Evolutionary conservation across 306 rosid genomes (phyloP).

Genomic region (Vigna reflexopilosa): DNA sequence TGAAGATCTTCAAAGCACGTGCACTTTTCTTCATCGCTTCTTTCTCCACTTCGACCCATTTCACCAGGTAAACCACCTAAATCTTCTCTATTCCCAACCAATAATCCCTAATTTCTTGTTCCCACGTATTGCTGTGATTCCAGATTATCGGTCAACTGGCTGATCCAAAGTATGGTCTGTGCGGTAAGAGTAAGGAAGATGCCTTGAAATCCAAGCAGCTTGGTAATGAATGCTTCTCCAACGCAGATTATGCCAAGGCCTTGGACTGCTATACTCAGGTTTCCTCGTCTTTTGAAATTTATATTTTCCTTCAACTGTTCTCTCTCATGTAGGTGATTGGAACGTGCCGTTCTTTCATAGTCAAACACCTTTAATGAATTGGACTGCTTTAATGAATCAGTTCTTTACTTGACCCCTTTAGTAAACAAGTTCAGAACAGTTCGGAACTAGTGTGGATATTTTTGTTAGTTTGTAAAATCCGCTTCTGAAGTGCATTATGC

Average conservation of each 20-base stretch:
- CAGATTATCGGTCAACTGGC: slow-evolving; percentile 69
- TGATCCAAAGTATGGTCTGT: slow-evolving; percentile 61
- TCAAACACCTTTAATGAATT: neutral
- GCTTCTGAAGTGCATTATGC: neutral
- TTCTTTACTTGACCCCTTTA: neutral
- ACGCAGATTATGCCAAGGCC: slow-evolving; percentile 61
- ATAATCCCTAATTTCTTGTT: slow-evolving; percentile 33
- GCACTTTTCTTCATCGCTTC: slow-evolving; percentile 64
- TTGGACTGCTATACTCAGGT: slow-evolving; percentile 75
- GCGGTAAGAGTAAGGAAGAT: slow-evolving; percentile 72
- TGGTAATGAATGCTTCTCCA: slow-evolving; percentile 69
- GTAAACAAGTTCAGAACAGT: too few species aligned
- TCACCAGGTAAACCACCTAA: slow-evolving; percentile 53
- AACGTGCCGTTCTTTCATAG: neutral
- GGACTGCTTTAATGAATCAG: neutral
- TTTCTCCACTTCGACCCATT: slow-evolving; percentile 67
- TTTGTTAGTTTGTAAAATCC: neutral
- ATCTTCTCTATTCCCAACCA: slow-evolving; percentile 1
- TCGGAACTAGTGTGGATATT: too few species aligned
- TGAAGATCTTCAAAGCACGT: slow-evolving; percentile 57
- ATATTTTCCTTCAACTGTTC: neutral
- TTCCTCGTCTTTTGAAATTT: neutral
- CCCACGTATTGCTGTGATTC: neutral
- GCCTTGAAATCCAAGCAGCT: slow-evolving; percentile 71
- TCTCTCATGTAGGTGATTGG: neutral